A percentile compares a stretch with the other conserved stretches of the same genome.
Evolutionary conservation across 345 rosid genomes (phyloP).

Genomic region (Hevea brasiliensis): DNA sequence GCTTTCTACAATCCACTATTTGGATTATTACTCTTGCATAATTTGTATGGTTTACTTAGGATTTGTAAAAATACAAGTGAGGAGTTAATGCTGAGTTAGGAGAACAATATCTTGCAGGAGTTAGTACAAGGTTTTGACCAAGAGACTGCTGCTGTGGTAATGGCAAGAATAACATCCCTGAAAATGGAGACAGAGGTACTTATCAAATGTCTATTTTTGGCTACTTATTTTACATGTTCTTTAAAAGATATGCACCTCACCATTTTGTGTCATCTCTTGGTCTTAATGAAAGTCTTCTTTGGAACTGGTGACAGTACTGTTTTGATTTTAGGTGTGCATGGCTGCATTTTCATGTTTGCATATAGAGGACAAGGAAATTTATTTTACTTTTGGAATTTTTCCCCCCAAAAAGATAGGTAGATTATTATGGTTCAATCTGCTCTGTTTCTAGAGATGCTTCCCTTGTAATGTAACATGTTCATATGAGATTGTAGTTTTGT

Average conservation of each 20-base stretch:
- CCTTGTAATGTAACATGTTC: not conserved
- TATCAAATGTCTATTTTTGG: not conserved
- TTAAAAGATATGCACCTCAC: not conserved
- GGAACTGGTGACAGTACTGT: not conserved
- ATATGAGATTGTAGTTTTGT: not conserved
- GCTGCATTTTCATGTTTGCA: not conserved
- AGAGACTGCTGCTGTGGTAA: conserved; percentile 95
- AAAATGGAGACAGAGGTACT: conserved; percentile 98
- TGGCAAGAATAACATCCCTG: conserved; percentile 86
- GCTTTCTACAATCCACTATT: not conserved
- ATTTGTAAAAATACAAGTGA: not conserved
- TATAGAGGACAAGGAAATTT: not conserved
- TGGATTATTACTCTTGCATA: not conserved
- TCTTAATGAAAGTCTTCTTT: no score
- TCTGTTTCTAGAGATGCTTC: not conserved
- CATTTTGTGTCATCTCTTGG: not conserved
- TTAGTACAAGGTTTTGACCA: conserved; percentile 95
- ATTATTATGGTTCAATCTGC: not conserved
- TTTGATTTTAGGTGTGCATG: not conserved
- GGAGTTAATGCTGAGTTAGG: conserved; percentile 3
- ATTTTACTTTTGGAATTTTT: not conserved
- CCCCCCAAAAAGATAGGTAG: not conserved
- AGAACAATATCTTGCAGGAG: conserved; percentile 52
- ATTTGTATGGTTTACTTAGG: no score
- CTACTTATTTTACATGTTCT: not conserved